phyloP scores from a whole-genome alignment of 1,139 yeast species.

The Ashbya aceris region DNA sequence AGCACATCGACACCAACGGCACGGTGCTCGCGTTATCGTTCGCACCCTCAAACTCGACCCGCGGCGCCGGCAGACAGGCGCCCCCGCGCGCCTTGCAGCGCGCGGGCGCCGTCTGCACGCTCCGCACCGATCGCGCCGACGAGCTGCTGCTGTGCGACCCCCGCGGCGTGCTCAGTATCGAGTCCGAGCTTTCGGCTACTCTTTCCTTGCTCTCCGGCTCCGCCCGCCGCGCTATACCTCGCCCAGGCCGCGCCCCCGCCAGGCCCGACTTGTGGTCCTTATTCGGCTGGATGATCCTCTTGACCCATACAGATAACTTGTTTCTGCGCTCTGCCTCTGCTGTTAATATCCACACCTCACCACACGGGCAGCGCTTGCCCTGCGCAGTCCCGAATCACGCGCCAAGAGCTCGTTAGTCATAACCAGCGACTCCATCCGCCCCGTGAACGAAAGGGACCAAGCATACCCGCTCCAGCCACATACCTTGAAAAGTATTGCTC shows the following conservation, averaged over 20 bases:
- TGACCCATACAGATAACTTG: conserved; percentile 28
- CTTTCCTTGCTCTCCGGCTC: too few species aligned
- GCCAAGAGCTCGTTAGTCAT: neutral
- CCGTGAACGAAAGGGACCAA: neutral
- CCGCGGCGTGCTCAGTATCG: neutral
- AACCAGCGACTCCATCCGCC: neutral
- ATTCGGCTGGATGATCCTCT: conserved; percentile 24
- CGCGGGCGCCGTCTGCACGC: neutral
- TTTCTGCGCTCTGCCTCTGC: conserved; percentile 16
- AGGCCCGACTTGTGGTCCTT: conserved; percentile 7
- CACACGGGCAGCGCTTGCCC: neutral
- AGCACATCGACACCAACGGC: conserved; percentile 44
- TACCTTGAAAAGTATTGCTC: conserved; percentile 16
- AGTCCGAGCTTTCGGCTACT: neutral
- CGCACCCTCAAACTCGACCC: conserved; percentile 8
- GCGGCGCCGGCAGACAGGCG: neutral
- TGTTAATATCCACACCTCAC: neutral
- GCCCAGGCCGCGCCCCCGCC: neutral
- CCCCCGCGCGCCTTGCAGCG: neutral
- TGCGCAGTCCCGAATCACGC: neutral
- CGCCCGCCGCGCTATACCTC: neutral
- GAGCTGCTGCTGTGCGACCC: neutral
- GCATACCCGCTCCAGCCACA: neutral
- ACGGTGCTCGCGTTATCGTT: conserved; percentile 39
- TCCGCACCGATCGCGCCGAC: neutral